A percentile compares a stretch with the other conserved stretches of the same genome.
These are phyloP conservation scores for Arthrobotrys sinensis DNA, from an alignment of 2,329 filamentous ascomycete species.

Conservation along the genomic window DNA sequence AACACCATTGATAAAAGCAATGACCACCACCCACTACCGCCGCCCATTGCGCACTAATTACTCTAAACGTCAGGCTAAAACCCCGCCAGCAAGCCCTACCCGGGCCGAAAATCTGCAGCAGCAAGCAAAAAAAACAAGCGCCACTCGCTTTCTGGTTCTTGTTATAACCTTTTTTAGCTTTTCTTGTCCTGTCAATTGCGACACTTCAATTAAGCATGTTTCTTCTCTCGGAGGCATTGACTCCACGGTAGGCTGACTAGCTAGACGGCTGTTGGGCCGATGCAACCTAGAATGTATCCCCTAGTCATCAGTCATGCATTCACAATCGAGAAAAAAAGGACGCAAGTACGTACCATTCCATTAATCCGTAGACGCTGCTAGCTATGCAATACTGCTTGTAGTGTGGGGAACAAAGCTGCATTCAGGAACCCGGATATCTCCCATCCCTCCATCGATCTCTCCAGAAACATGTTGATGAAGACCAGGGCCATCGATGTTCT, in stretches of 20 bases:
- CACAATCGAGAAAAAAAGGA: slow-evolving; percentile 29
- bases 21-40: neutral
- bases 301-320: neutral
- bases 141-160: neutral
- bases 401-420: slow-evolving; percentile 17
- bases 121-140: slow-evolving; percentile 3
- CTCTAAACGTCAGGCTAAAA: slow-evolving; percentile 41
- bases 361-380: slow-evolving; percentile 7
- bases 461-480: neutral
- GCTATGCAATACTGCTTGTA: neutral
- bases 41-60: neutral
- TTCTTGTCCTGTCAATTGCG: slow-evolving; percentile 9
- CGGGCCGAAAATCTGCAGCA: slow-evolving; percentile 41
- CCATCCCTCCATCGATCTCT: slow-evolving; percentile 12
- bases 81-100: slow-evolving; percentile 35
- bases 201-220: slow-evolving; percentile 27
- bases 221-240: slow-evolving; percentile 46
- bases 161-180: neutral
- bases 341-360: slow-evolving; percentile 10
- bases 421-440: slow-evolving; percentile 15
- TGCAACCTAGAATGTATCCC: slow-evolving; percentile 29
- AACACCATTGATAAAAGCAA: slow-evolving; percentile 8
- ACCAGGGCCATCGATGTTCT: neutral
- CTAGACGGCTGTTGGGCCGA: slow-evolving; percentile 37
- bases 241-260: slow-evolving; percentile 27